Conservation (phyloP, 2,329 filamentous ascomycete species). For the Chaetomiaceae sp. region DNA sequence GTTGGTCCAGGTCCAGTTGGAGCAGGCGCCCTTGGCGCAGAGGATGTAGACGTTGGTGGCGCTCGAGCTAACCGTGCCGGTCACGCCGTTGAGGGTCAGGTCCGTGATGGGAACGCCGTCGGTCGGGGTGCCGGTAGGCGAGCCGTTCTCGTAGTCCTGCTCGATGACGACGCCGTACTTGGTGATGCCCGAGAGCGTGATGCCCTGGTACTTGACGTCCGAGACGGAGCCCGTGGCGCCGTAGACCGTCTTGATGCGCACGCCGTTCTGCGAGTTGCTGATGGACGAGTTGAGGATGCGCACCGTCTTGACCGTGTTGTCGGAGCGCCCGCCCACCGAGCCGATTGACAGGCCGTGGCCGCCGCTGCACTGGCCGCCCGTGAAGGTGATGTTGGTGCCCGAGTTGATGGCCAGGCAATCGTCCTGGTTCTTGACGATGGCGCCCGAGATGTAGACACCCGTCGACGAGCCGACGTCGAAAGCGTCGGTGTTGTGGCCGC, state of each 20-base stretch:
- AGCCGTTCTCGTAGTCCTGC: slow-evolving; percentile 48
- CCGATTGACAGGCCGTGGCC: slow-evolving; percentile 58
- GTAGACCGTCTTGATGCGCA: slow-evolving; percentile 55
- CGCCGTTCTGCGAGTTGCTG: slow-evolving; percentile 46
- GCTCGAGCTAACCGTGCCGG: slow-evolving; percentile 34
- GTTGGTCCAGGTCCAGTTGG: slow-evolving; percentile 34
- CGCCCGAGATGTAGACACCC: slow-evolving; percentile 46
- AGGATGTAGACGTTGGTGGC: slow-evolving; percentile 36
- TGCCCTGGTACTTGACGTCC: slow-evolving; percentile 49
- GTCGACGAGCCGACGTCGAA: slow-evolving; percentile 47
- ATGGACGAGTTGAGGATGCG: slow-evolving; percentile 46
- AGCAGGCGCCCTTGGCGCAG: slow-evolving; percentile 36
- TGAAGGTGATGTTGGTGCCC: slow-evolving; percentile 40
- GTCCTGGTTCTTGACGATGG: slow-evolving; percentile 54
- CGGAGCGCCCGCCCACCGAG: slow-evolving; percentile 50
- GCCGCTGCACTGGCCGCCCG: slow-evolving; percentile 42
- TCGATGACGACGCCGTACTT: slow-evolving; percentile 54
- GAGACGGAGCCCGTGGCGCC: slow-evolving; percentile 48
- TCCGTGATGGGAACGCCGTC: slow-evolving; percentile 43
- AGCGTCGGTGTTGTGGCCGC: slow-evolving; percentile 52
- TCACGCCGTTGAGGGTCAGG: slow-evolving; percentile 39
- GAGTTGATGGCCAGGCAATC: slow-evolving; percentile 58
- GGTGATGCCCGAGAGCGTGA: slow-evolving; percentile 46
- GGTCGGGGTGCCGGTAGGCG: slow-evolving; percentile 39
- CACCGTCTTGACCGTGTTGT: slow-evolving; percentile 53